phyloP scores from a whole-genome alignment of 371 early-diverging fungal genomes.

The Sporodiniella umbellata region DNA sequence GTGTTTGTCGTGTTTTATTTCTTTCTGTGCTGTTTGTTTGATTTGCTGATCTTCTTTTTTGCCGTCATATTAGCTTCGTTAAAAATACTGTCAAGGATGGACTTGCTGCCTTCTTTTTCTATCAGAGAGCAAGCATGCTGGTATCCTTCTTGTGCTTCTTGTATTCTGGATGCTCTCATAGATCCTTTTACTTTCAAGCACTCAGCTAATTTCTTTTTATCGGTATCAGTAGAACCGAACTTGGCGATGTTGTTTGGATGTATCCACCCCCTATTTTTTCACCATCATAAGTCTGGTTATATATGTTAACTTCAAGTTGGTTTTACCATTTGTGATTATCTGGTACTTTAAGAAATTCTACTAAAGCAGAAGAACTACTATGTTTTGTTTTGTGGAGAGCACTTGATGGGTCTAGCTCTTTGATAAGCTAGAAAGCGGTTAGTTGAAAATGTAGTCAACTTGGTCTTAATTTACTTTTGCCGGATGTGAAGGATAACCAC shows the following conservation, averaged over 20 bases:
- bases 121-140: slow-evolving; percentile 29
- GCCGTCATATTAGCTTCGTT: not conserved
- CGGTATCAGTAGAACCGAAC: slow-evolving; percentile 33
- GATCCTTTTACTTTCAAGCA: slow-evolving; percentile 18
- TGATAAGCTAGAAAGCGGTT: slow-evolving; percentile 4
- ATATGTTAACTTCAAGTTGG: too few species aligned
- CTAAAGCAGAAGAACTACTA: slow-evolving; percentile 4
- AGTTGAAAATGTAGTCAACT: not conserved
- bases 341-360: slow-evolving; percentile 20
- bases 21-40: too few species aligned
- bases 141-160: slow-evolving; percentile 42
- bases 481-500: slow-evolving; percentile 47
- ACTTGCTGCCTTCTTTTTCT: slow-evolving; percentile 4
- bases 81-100: slow-evolving; percentile 4
- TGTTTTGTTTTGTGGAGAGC: slow-evolving; percentile 1
- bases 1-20: too few species aligned
- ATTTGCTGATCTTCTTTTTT: slow-evolving; percentile 3
- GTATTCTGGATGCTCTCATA: slow-evolving; percentile 18
- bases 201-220: slow-evolving; percentile 26
- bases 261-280: slow-evolving; percentile 52
- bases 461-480: slow-evolving; percentile 26
- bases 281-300: too few species aligned
- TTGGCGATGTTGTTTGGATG: slow-evolving; percentile 17
- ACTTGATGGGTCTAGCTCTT: not conserved
- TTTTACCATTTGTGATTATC: slow-evolving; percentile 37